These are phyloP conservation scores for Chrysosphaeria jannelii DNA, from an alignment of 2,329 filamentous ascomycete genomes.

Conservation along the genomic window DNA sequence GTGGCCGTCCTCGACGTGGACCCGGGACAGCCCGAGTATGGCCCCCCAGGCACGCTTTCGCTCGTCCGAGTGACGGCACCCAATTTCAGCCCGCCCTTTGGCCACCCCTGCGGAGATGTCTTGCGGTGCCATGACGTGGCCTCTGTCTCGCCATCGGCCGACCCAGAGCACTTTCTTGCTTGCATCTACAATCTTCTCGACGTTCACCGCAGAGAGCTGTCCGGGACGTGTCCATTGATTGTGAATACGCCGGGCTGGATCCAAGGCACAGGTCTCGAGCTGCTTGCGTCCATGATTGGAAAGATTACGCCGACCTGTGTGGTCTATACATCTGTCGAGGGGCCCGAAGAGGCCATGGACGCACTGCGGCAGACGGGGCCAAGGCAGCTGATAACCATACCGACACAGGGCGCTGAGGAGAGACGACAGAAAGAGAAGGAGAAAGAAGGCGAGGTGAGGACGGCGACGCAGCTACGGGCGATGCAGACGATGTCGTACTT, in stretches of 20 bases:
- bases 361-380: conserved; percentile 22
- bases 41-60: conserved; percentile 36
- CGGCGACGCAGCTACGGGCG: conserved; percentile 31
- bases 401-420: too few species aligned
- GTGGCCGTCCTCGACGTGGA: conserved; percentile 44
- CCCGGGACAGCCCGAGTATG: conserved; percentile 48
- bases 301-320: conserved; percentile 26
- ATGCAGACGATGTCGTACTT: conserved; percentile 69
- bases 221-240: conserved; percentile 22
- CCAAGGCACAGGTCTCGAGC: conserved; percentile 34
- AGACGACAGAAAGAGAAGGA: too few species aligned
- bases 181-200: conserved; percentile 32
- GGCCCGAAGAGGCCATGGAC: conserved; percentile 24
- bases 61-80: conserved; percentile 28
- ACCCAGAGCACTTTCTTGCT: conserved; percentile 33
- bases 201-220: conserved; percentile 18
- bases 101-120: conserved; percentile 14
- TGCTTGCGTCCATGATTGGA: conserved; percentile 25
- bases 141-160: conserved; percentile 30
- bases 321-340: conserved; percentile 37
- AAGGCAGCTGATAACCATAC: too few species aligned
- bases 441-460: conserved; percentile 25
- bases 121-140: conserved; percentile 36
- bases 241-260: conserved; percentile 53
- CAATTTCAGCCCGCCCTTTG: conserved; percentile 36